Conservation (phyloP, 2,329 filamentous ascomycete species). For the Pseudopyrenochaeta lycopersici region DNA sequence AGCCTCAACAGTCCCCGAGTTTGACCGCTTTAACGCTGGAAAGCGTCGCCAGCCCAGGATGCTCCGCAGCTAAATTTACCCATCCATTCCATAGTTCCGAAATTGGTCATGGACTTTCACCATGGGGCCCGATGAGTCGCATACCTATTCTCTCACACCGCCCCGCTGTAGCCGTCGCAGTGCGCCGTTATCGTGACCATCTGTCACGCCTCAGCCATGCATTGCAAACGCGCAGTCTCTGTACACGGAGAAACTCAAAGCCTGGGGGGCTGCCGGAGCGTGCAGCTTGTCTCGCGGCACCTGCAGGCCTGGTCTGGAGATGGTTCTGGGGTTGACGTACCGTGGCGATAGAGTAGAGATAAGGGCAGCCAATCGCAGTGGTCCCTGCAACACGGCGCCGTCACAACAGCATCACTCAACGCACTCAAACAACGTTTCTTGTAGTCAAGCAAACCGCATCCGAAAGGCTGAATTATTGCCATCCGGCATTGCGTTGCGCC, state of each 20-base stretch:
- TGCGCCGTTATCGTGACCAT: constrained; percentile 12
- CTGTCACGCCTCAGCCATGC: neutral
- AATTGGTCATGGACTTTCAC: constrained; percentile 27
- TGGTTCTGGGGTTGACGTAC: constrained; percentile 7
- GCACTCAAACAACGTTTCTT: constrained; percentile 30
- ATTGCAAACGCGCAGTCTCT: constrained; percentile 7
- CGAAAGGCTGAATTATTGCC: constrained; percentile 8
- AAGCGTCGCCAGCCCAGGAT: constrained; percentile 35
- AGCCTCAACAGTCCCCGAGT: constrained; percentile 42
- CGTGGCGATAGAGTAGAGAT: constrained; percentile 35
- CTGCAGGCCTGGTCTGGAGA: constrained; percentile 21
- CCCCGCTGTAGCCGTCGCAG: constrained; percentile 10
- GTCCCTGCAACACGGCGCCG: constrained; percentile 28
- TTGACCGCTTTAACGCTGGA: constrained; percentile 46
- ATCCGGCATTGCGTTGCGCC: no score
- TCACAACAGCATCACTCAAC: constrained; percentile 34
- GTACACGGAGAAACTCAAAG: constrained; percentile 12
- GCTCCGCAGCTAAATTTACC: constrained; percentile 40
- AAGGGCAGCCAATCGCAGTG: constrained; percentile 30
- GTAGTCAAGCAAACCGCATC: constrained; percentile 35
- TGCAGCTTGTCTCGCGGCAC: constrained; percentile 18
- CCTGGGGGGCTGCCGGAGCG: constrained; percentile 6
- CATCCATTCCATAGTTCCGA: constrained; percentile 16
- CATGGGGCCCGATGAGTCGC: neutral
- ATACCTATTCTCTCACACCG: constrained; percentile 14